A percentile compares a stretch with the other conserved stretches of the same genome.
phyloP scores from a whole-genome alignment of 768 basidiomycete species.

The Pulveroboletus sp. region DNA sequence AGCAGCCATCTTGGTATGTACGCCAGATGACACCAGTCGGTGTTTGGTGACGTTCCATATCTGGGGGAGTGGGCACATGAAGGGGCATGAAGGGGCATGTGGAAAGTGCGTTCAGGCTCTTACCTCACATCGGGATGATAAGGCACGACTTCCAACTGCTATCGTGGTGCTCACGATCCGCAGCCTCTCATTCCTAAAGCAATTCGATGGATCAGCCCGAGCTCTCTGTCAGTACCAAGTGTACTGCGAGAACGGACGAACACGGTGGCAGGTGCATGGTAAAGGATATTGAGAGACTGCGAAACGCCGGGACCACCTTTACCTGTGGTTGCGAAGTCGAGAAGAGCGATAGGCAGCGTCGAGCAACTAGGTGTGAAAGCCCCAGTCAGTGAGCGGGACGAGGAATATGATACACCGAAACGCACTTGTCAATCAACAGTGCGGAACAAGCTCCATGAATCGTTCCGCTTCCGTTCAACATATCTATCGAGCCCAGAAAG shows the following conservation, averaged over 20 bases:
- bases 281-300: constrained; percentile 50
- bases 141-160: constrained; percentile 43
- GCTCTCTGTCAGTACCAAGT: background rate
- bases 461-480: constrained; percentile 47
- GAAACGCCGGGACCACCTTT: constrained; percentile 39
- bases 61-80: constrained; percentile 25
- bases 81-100: too few species aligned
- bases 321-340: constrained; percentile 26
- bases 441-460: constrained; percentile 59
- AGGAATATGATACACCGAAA: constrained; percentile 1
- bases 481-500: constrained; percentile 36
- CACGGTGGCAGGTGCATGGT: constrained; percentile 55
- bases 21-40: constrained; percentile 52
- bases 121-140: constrained; percentile 53
- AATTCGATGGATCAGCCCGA: background rate
- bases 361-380: constrained; percentile 42
- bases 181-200: constrained; percentile 44
- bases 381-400: background rate
- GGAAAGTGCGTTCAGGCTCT: background rate
- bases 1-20: constrained; percentile 55
- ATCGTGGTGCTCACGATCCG: constrained; percentile 53
- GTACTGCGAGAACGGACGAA: constrained; percentile 15
- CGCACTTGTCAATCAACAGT: constrained; percentile 51
- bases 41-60: constrained; percentile 56
- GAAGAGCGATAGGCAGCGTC: constrained; percentile 42